Percentiles rank a stretch among this genome's conserved stretches.
Conservation (phyloP, 2,329 filamentous ascomycete species). For the Sarocladium strictum region DNA sequence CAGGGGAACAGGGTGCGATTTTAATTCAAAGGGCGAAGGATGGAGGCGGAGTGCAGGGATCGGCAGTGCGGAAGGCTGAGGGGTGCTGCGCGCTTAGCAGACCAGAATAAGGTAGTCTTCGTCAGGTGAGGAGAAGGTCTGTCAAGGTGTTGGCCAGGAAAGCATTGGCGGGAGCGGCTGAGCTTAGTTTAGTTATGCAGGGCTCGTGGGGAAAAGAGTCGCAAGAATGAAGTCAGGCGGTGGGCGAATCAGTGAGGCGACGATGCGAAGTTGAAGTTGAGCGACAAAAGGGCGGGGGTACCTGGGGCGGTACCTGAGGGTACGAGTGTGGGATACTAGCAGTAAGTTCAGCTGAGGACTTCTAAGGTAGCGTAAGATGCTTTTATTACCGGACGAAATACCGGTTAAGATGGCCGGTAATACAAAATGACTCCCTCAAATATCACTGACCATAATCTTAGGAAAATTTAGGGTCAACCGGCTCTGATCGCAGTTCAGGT, state of each 20-base stretch:
- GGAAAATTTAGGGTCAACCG: background rate
- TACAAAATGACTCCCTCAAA: no score
- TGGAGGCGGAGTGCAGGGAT: slow-evolving; percentile 1
- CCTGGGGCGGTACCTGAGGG: background rate
- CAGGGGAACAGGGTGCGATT: background rate
- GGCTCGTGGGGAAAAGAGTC: background rate
- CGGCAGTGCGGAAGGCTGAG: background rate
- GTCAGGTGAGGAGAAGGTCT: background rate
- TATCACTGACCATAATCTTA: background rate
- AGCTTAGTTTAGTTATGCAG: background rate
- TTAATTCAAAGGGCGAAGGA: background rate
- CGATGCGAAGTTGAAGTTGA: background rate
- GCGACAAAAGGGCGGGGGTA: background rate
- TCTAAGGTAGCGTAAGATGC: no score
- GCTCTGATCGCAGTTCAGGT: background rate
- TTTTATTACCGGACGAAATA: background rate
- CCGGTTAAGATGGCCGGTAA: no score
- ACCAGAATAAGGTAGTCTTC: background rate
- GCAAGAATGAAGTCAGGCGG: background rate
- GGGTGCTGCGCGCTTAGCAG: background rate
- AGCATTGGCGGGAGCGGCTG: background rate
- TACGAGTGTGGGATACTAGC: background rate
- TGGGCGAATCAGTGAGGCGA: background rate
- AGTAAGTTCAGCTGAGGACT: background rate
- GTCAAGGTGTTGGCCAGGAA: slow-evolving; percentile 1